phyloP scores from a whole-genome alignment of 768 basidiomycete species.

The Lactarius akahatsu region DNA sequence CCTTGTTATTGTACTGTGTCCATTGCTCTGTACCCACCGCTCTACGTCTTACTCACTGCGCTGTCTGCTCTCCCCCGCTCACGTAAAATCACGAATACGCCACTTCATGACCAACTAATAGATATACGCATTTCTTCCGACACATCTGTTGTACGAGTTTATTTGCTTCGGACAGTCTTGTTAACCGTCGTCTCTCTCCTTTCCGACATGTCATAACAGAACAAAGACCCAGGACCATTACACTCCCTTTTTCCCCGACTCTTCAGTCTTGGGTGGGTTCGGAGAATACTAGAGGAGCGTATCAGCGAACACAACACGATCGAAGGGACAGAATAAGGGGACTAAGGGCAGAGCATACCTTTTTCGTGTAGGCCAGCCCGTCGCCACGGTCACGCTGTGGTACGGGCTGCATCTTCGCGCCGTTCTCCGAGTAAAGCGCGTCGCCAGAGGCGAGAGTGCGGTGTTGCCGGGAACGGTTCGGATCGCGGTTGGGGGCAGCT shows the following conservation, averaged over 20 bases:
- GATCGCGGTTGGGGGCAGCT: constrained; percentile 10
- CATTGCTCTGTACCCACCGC: background rate
- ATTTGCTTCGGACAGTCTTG: background rate
- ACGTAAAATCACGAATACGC: background rate
- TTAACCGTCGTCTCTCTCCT: background rate
- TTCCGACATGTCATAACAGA: background rate
- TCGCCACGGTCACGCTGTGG: constrained; percentile 23
- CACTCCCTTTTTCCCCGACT: background rate
- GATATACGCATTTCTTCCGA: background rate
- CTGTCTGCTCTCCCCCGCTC: background rate
- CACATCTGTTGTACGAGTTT: background rate
- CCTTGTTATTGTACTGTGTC: constrained; percentile 4
- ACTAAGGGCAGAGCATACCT: constrained; percentile 1
- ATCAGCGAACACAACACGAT: background rate
- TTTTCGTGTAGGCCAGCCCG: constrained; percentile 16
- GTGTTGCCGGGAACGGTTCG: constrained; percentile 17
- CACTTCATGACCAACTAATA: background rate
- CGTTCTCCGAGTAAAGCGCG: constrained; percentile 11
- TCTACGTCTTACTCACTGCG: constrained; percentile 1
- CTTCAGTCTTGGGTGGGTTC: background rate
- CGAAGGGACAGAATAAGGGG: background rate
- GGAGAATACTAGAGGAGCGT: background rate
- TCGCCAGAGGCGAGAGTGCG: constrained; percentile 1
- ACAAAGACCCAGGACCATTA: background rate
- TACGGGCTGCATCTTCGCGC: constrained; percentile 16